Conservation (phyloP, 208 protist genomes). For the Herpetomonas muscarum region DNA sequence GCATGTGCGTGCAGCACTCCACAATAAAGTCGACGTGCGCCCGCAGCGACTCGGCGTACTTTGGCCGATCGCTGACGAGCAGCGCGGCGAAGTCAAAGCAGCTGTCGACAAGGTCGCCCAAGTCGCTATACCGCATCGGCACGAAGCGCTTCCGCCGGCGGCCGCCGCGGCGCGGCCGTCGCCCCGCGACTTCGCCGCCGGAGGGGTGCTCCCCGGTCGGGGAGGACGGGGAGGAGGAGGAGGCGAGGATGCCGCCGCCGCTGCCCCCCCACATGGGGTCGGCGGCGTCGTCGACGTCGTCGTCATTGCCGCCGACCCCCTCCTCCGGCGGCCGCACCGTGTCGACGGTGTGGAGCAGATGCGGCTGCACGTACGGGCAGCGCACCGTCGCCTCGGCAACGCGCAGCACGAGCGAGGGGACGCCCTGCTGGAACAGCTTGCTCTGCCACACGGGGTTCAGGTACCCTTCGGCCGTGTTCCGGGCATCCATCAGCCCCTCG, state of each 20-base stretch:
- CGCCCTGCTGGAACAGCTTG: conserved; percentile 46
- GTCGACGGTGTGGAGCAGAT: conserved; percentile 26
- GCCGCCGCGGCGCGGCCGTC: not conserved
- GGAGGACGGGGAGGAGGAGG: too few species aligned
- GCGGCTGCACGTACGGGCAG: conserved; percentile 23
- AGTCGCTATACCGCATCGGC: conserved; percentile 33
- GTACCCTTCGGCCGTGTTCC: conserved; percentile 14
- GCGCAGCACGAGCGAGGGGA: conserved; percentile 24
- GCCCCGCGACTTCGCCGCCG: too few species aligned
- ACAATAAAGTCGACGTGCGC: conserved; percentile 40
- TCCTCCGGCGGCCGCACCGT: conserved; percentile 16
- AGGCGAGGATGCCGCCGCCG: too few species aligned
- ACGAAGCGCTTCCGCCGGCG: conserved; percentile 5
- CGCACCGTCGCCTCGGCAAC: conserved; percentile 29
- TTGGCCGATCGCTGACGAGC: conserved; percentile 24
- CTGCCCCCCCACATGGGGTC: not conserved
- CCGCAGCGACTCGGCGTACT: conserved; percentile 25
- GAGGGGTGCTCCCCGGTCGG: too few species aligned
- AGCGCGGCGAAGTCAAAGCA: conserved; percentile 30
- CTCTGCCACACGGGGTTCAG: conserved; percentile 42
- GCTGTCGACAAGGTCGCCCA: conserved; percentile 29
- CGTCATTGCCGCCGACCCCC: not conserved
- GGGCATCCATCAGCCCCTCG: conserved; percentile 9
- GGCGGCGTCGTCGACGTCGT: not conserved
- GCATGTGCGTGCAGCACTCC: conserved; percentile 25